Percentiles rank a stretch among this genome's conserved stretches.
Evolutionary conservation across 2,329 filamentous ascomycete genomes (phyloP).

Genomic region (Metarhizium sp.): DNA sequence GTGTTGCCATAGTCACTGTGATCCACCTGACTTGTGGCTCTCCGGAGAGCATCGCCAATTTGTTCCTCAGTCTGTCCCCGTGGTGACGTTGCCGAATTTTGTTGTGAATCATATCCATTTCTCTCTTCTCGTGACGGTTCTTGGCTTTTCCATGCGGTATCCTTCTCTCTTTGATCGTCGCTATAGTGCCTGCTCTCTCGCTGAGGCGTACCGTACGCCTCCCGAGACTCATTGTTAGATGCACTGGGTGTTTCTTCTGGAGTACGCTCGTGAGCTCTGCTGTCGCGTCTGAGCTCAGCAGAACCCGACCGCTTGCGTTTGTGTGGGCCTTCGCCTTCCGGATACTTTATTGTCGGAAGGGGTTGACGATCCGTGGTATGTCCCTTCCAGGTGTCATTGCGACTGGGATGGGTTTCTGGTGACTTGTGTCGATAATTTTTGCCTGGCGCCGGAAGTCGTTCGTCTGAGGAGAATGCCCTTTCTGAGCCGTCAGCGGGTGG

Average conservation of each 20-base stretch:
- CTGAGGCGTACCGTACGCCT: conserved; percentile 32
- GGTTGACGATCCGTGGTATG: conserved; percentile 31
- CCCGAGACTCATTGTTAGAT: conserved; percentile 28
- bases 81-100: conserved; percentile 33
- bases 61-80: conserved; percentile 42
- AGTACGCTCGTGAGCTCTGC: conserved; percentile 21
- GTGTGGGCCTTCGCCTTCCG: conserved; percentile 39
- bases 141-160: conserved; percentile 37
- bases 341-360: conserved; percentile 29
- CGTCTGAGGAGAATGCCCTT: conserved; percentile 22
- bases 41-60: conserved; percentile 32
- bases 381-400: conserved; percentile 32
- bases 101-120: conserved; percentile 35
- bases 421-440: conserved; percentile 15
- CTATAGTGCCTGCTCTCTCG: conserved; percentile 36
- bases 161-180: conserved; percentile 38
- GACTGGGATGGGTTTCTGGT: conserved; percentile 16
- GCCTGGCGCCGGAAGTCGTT: conserved; percentile 21
- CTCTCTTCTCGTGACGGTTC: conserved; percentile 38
- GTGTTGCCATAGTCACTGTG: conserved; percentile 40
- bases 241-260: conserved; percentile 22
- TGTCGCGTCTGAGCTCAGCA: conserved; percentile 36
- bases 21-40: conserved; percentile 35
- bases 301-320: conserved; percentile 66
- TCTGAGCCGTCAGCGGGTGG: conserved; percentile 19